phyloP scores from a whole-genome alignment of 371 early-diverging fungal genomes.

The Massospora cicadina region DNA sequence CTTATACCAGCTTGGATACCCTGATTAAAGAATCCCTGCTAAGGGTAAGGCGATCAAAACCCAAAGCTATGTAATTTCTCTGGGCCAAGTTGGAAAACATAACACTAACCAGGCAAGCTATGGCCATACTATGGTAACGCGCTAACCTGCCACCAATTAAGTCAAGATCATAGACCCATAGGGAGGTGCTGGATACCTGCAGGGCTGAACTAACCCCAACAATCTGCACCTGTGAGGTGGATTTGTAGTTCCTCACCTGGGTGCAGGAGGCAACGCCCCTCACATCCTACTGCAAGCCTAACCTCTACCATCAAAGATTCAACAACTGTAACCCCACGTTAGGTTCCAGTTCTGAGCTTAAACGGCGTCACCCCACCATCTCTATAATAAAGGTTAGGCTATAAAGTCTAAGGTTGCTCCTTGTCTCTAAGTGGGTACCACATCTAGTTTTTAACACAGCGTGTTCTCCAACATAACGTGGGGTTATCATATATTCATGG shows the following conservation, averaged over 20 bases:
- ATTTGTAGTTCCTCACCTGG: conserved; percentile 32
- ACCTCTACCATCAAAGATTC: conserved; percentile 44
- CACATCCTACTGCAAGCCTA: conserved; percentile 38
- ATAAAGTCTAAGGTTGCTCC: no score
- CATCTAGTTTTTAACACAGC: no score
- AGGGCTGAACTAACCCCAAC: conserved; percentile 21
- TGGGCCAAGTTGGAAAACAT: conserved; percentile 65
- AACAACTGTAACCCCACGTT: no score
- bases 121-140: conserved; percentile 60
- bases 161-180: conserved; percentile 46
- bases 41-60: conserved; percentile 70
- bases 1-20: not conserved
- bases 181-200: conserved; percentile 42
- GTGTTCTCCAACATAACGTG: no score
- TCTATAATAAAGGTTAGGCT: no score
- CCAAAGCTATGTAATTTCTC: conserved; percentile 41
- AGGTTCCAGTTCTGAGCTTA: no score
- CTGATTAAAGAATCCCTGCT: conserved; percentile 36
- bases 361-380: no score
- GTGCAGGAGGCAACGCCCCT: conserved; percentile 59
- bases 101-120: conserved; percentile 48
- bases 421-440: no score
- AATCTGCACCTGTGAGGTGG: conserved; percentile 41
- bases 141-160: not conserved
- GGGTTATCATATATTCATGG: no score